Base-by-base conservation (phyloP, 257 asterid species). In the Fraxinus americana region DNA sequence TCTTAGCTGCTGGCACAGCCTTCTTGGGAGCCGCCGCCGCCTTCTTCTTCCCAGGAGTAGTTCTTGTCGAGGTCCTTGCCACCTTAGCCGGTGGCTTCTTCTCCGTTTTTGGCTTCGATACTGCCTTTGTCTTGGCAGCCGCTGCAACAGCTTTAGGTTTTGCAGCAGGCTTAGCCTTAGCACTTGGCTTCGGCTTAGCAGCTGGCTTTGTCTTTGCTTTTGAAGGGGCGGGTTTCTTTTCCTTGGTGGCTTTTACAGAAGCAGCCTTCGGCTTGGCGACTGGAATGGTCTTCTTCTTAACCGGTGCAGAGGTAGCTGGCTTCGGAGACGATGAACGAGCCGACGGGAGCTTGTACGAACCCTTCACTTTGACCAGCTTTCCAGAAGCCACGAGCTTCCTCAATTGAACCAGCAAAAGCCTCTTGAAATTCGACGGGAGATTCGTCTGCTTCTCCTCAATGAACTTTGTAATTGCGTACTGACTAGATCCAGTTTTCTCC, bases 401-500 rank as follows among this genome's bases (percentile, higher is more conserved):
- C 85, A 91, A 74, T 67, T 89, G 94, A 67, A 84, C 78, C 17
- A 88, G 83, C 76, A 91, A 59, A 1, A 89, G 74, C 85, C 84
- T 91, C 78, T 79, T 81, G 85, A 91, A 91, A 74, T 88, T 89
- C 0, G 89, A 21, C 0, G 94, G 89, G 75, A 91, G 80, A 70
- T 79, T 68, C 83, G 88, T 87, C 71, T 91, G 87, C 72, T 88
- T 91, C 21, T 89, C 96, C 16, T 88, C 96, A 0, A 87, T 87
- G 82, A 82, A 89, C 83, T 91, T 91, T 5, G 89, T 39, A 21
- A 91, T 86, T 30, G 96, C 96, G 39, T 85, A 79, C 79, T 86
- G 92, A 68, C 96, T 91, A 59, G 94, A 91, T 48, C 96, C 96
- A 0, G 87, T 89, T 86, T 70, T 80, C 19, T 91, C 96, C 86